phyloP scores from a whole-genome alignment of 2,329 filamentous ascomycete genomes.

The Verticillium alfalfae region DNA sequence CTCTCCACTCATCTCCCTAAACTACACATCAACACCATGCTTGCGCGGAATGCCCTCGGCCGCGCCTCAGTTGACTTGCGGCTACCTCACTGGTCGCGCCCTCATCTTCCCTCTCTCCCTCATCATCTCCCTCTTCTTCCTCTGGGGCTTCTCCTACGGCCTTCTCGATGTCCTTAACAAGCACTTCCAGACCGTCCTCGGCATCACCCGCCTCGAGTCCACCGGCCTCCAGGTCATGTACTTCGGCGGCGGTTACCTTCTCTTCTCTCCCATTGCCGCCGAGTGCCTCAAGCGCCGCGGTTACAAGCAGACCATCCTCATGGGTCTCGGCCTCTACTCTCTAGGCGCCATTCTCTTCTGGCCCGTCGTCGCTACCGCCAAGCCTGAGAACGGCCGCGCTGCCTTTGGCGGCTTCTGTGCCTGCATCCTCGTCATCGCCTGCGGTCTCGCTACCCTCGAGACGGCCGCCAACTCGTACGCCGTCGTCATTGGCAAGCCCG shows the following conservation, averaged over 20 bases:
- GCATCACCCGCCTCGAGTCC: conserved; percentile 32
- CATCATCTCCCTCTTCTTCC: conserved; percentile 28
- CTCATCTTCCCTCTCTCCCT: conserved; percentile 43
- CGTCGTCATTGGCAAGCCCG: conserved; percentile 43
- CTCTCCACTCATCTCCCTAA: background rate
- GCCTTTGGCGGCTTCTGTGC: conserved; percentile 72
- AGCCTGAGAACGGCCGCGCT: conserved; percentile 17
- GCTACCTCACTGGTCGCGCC: conserved; percentile 27
- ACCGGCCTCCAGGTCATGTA: conserved; percentile 39
- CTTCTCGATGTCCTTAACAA: conserved; percentile 30
- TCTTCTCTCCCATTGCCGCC: conserved; percentile 31
- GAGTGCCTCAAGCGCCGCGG: conserved; percentile 34
- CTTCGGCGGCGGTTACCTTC: conserved; percentile 30
- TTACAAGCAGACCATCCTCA: conserved; percentile 37
- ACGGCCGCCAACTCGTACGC: conserved; percentile 70
- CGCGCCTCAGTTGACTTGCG: conserved; percentile 26
- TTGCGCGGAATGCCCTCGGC: conserved; percentile 27
- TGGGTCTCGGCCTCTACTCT: conserved; percentile 61
- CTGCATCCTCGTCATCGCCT: conserved; percentile 68
- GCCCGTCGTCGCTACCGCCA: conserved; percentile 47
- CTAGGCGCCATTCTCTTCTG: conserved; percentile 52
- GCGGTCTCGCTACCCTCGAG: conserved; percentile 68
- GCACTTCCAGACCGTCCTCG: conserved; percentile 41
- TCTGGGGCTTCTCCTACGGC: conserved; percentile 13
- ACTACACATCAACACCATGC: conserved; percentile 21